Percentiles rank a stretch among this genome's conserved stretches.
phyloP scores from a whole-genome alignment of 345 rosid genomes.

The Physaria fendleri region DNA sequence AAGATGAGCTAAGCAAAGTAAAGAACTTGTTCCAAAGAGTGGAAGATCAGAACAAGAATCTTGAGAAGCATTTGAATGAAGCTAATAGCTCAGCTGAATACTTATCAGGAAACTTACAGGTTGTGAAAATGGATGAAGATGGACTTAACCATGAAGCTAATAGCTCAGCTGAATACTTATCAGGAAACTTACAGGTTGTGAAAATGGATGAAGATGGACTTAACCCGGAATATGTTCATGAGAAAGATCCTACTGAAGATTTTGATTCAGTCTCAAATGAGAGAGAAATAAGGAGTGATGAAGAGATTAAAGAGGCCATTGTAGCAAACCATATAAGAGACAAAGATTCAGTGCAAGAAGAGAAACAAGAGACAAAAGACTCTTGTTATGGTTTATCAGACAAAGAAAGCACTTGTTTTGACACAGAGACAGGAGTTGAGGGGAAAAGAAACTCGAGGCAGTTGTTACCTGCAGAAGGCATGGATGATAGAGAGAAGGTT shows the following conservation, averaged over 20 bases:
- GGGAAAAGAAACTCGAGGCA: slow-evolving; percentile 55
- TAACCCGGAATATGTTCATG: slow-evolving; percentile 8
- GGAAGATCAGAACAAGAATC: slow-evolving; percentile 38
- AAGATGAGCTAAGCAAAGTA: slow-evolving; percentile 52
- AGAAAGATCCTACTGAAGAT: slow-evolving; percentile 8
- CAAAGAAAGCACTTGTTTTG: slow-evolving; percentile 30
- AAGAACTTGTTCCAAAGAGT: slow-evolving; percentile 41
- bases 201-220: slow-evolving; percentile 13
- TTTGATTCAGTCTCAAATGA: slow-evolving; percentile 9
- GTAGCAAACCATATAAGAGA: slow-evolving; percentile 6
- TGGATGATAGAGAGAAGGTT: slow-evolving; percentile 68
- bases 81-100: slow-evolving; percentile 41
- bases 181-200: slow-evolving; percentile 41
- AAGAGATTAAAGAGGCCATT: slow-evolving; percentile 18
- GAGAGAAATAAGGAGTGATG: slow-evolving; percentile 9
- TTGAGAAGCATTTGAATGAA: slow-evolving; percentile 41
- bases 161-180: slow-evolving; percentile 40
- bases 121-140: slow-evolving; percentile 44
- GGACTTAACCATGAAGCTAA: slow-evolving; percentile 47
- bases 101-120: slow-evolving; percentile 45
- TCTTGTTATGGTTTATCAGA: slow-evolving; percentile 22
- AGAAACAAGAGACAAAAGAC: slow-evolving; percentile 33
- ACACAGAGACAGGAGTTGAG: slow-evolving; percentile 36
- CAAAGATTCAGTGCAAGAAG: slow-evolving; percentile 14
- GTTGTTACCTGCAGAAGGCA: slow-evolving; percentile 44